These are phyloP conservation scores for Orbilia quercus DNA, from an alignment of 2,329 filamentous ascomycete species.

Conservation along the genomic window DNA sequence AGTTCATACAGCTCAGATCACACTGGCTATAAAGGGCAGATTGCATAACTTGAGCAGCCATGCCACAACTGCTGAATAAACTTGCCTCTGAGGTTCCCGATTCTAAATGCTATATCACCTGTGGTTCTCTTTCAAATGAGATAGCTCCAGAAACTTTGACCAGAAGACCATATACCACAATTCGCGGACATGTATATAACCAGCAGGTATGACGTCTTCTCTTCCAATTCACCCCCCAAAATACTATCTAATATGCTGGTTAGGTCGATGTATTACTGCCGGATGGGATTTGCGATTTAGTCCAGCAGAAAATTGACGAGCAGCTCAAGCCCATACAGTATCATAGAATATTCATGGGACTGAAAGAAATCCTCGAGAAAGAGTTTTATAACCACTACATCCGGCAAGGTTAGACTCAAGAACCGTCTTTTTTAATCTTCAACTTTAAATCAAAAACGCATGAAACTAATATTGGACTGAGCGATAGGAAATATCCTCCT, in stretches of 20 bases:
- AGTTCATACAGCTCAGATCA: too few relatives aligned
- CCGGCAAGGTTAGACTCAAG: slow-evolving; percentile 77
- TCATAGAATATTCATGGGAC: slow-evolving; percentile 76
- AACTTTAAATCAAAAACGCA: too few relatives aligned
- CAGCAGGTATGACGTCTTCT: slow-evolving; percentile 37
- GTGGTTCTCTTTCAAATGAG: slow-evolving; percentile 6
- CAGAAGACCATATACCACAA: slow-evolving; percentile 39
- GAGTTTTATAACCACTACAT: slow-evolving; percentile 87
- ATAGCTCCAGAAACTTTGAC: not conserved
- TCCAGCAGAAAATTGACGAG: slow-evolving; percentile 31
- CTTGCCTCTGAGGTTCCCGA: slow-evolving; percentile 28
- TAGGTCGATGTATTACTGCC: slow-evolving; percentile 48
- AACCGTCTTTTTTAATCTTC: not conserved
- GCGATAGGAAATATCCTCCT: slow-evolving; percentile 78
- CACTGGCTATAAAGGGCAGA: not conserved
- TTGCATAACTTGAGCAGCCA: not conserved
- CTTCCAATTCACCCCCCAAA: not conserved
- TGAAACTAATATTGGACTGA: slow-evolving; percentile 16
- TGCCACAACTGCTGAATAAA: slow-evolving; percentile 51
- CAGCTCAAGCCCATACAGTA: slow-evolving; percentile 64
- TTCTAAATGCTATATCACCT: slow-evolving; percentile 48
- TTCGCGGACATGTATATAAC: slow-evolving; percentile 41
- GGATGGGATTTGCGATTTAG: slow-evolving; percentile 43
- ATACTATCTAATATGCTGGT: slow-evolving; percentile 12
- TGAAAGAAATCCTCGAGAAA: slow-evolving; percentile 76